These are phyloP conservation scores for Coemansia furcata DNA, from an alignment of 192 early-diverging fungal genomes.

Conservation along the genomic window DNA sequence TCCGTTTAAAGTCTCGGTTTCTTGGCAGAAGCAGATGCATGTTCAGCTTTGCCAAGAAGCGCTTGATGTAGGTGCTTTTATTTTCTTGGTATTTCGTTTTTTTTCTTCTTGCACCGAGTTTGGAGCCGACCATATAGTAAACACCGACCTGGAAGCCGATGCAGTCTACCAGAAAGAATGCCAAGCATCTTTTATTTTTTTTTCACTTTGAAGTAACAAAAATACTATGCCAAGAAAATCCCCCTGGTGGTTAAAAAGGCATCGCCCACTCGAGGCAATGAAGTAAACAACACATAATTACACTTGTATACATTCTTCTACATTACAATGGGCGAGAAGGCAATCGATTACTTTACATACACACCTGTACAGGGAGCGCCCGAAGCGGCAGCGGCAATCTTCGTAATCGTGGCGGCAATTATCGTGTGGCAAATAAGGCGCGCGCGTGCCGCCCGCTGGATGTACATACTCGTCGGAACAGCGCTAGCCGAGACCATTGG, in stretches of 20 bases:
- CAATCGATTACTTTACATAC: slow-evolving; percentile 30
- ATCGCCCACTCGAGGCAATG: neutral
- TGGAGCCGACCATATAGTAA: neutral
- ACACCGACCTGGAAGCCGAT: neutral
- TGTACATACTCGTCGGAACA: slow-evolving; percentile 34
- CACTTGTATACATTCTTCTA: neutral
- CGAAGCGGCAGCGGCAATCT: slow-evolving; percentile 19
- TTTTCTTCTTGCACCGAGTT: neutral
- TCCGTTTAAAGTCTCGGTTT: neutral
- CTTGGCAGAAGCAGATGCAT: neutral
- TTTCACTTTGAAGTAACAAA: neutral
- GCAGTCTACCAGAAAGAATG: neutral
- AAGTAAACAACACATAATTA: neutral
- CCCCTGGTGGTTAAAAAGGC: neutral
- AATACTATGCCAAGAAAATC: neutral
- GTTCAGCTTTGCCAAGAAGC: neutral
- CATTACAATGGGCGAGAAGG: neutral
- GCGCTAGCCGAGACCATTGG: slow-evolving; percentile 45
- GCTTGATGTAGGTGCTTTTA: neutral
- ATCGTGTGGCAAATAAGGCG: slow-evolving; percentile 8
- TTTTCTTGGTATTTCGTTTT: neutral
- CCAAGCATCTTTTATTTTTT: neutral
- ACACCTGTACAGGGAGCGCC: slow-evolving; percentile 36
- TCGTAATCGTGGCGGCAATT: slow-evolving; percentile 1
- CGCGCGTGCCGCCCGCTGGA: slow-evolving; percentile 15